Evolutionary conservation across 352 stramenopile genomes (phyloP).

Genomic region (Pythium myriotylum): DNA sequence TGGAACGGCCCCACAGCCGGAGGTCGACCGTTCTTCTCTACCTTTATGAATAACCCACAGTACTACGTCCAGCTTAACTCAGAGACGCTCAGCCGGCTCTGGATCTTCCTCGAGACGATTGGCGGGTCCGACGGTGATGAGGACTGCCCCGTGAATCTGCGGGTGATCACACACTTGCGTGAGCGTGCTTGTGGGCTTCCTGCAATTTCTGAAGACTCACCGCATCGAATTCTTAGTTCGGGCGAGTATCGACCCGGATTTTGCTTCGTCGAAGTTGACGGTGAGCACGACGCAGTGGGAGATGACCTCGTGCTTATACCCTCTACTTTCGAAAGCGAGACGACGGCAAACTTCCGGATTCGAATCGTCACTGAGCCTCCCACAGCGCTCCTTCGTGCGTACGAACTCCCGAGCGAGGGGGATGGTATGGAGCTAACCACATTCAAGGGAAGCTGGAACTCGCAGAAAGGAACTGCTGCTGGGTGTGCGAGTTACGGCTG

Average conservation of each 20-base stretch:
- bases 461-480: constrained; percentile 53
- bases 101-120: constrained; percentile 53
- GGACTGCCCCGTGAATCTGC: constrained; percentile 68
- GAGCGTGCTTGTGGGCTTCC: constrained; percentile 57
- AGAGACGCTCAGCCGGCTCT: constrained; percentile 41
- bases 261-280: constrained; percentile 65
- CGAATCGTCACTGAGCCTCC: constrained; percentile 62
- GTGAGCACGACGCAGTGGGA: not conserved
- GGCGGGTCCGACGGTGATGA: constrained; percentile 15
- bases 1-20: constrained; percentile 54
- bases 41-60: constrained; percentile 85
- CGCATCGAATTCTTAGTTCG: constrained; percentile 52
- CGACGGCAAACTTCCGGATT: constrained; percentile 52
- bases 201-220: constrained; percentile 15
- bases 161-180: constrained; percentile 47
- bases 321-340: constrained; percentile 67
- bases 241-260: constrained; percentile 82
- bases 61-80: constrained; percentile 53
- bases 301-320: constrained; percentile 61
- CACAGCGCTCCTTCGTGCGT: constrained; percentile 31
- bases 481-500: constrained; percentile 81
- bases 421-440: constrained; percentile 48
- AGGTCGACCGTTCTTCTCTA: constrained; percentile 68
- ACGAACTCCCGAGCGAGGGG: constrained; percentile 55
- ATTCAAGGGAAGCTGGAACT: constrained; percentile 54